These are phyloP conservation scores for Neurospora africana DNA, from an alignment of 495 filamentous ascomycete species.

Conservation along the genomic window DNA sequence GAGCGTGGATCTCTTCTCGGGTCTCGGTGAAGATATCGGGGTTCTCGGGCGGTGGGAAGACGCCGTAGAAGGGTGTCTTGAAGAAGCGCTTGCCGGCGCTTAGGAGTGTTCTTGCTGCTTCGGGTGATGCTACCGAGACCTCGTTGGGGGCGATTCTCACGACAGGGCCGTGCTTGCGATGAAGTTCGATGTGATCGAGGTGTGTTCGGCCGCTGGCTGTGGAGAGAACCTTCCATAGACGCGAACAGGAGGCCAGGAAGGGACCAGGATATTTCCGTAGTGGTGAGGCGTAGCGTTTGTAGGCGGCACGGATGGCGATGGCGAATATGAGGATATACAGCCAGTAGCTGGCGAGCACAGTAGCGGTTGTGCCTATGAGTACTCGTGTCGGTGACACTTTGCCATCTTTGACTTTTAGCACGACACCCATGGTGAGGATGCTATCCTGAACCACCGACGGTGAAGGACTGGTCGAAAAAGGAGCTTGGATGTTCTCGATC, in stretches of 20 bases:
- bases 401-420: slow-evolving; percentile 16
- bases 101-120: slow-evolving; percentile 36
- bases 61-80: slow-evolving; percentile 45
- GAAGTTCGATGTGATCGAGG: slow-evolving; percentile 35
- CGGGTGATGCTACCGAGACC: slow-evolving; percentile 42
- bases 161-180: slow-evolving; percentile 43
- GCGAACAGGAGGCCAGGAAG: slow-evolving; percentile 36
- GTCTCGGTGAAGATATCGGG: slow-evolving; percentile 51
- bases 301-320: slow-evolving; percentile 22
- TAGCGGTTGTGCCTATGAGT: slow-evolving; percentile 17
- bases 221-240: slow-evolving; percentile 36
- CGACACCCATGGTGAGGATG: slow-evolving; percentile 18
- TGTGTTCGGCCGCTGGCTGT: slow-evolving; percentile 30
- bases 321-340: slow-evolving; percentile 19
- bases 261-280: slow-evolving; percentile 41
- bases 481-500: neutral
- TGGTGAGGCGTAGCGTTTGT: slow-evolving; percentile 34
- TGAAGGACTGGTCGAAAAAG: neutral
- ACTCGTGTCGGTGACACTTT: slow-evolving; percentile 19
- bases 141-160: slow-evolving; percentile 48
- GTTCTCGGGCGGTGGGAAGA: slow-evolving; percentile 46
- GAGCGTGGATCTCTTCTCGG: slow-evolving; percentile 42
- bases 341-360: slow-evolving; percentile 28
- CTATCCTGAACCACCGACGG: neutral
- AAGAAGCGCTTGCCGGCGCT: slow-evolving; percentile 43